Evolutionary conservation across 805 yeast genomes (phyloP), one percentile per base, ranked within the genome.

Genomic region (Grigorovia jiainica): DNA sequence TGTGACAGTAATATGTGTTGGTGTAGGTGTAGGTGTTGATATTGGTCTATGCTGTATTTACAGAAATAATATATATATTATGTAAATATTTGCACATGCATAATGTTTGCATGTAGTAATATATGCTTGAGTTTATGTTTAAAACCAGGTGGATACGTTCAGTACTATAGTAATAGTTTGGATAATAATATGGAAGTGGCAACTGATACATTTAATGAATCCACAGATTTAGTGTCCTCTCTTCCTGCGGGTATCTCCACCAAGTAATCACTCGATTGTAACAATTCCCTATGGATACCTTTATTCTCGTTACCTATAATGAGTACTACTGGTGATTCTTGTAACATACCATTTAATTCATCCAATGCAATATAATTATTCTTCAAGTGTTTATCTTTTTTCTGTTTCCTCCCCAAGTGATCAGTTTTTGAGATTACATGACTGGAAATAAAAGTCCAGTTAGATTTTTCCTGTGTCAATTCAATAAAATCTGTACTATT

Each of bases 151-250:
- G n/a, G n/a, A n/a, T n/a, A n/a, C n/a, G n/a, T n/a, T n/a, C n/a
- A n/a, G n/a, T n/a, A n/a, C 13, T 27, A 21, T 21, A 44, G 42
- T 4, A 58, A 37, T 9, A 63, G 43, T 40, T 52, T 55, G 42
- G 55, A 60, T 7, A 86, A 63, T 38, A 87, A 55, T 23, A 87
- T 54, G 1, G 89, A 92, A 1, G 89, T 73, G 1, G 97, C 96
- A 7, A 87, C 95, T 55, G 92, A 84, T 25, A 86, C 97, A 56
- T 87, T 87, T 54, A 87, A 65, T 24, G 95, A 83, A 55, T 87
- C 95, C 31, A 87, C 79, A 21, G 15, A 15, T 16, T 32, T 39
- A 15, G 40, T 34, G n/a, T 23, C 16, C 30, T 23, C 23, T 13
- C 25, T 33, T 18, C 57, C 46, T 2, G 50, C 53, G 1, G 64